phyloP scores from a whole-genome alignment of 2,329 filamentous ascomycete species.

The Aspergillus clavatus region DNA sequence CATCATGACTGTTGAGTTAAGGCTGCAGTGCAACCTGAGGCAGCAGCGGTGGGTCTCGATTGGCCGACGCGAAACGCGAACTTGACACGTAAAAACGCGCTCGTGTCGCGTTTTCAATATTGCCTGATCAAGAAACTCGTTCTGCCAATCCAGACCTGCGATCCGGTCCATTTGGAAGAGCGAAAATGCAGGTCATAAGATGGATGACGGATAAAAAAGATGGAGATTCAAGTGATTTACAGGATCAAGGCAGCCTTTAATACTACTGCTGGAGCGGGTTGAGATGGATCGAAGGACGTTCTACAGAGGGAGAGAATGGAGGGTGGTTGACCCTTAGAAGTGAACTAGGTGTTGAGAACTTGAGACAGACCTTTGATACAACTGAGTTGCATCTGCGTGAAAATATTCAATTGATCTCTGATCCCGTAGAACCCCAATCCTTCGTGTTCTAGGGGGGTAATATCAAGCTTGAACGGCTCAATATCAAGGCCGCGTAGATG shows the following conservation, averaged over 20 bases:
- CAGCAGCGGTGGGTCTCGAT: constrained; percentile 23
- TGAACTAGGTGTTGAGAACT: neutral
- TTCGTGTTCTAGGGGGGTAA: too few species aligned
- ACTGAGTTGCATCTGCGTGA: too few species aligned
- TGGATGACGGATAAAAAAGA: neutral
- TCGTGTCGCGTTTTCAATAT: constrained; percentile 6
- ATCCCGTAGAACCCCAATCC: too few species aligned
- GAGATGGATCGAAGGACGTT: constrained; percentile 1
- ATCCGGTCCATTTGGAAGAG: neutral
- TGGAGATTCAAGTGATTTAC: neutral
- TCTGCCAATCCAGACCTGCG: neutral
- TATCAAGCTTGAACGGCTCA: too few species aligned
- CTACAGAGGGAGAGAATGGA: constrained; percentile 6
- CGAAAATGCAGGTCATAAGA: neutral
- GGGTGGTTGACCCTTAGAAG: neutral
- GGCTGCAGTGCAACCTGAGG: neutral
- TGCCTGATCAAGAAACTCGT: constrained; percentile 7
- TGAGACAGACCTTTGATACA: neutral
- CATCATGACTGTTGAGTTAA: too few species aligned
- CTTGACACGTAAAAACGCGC: constrained; percentile 6
- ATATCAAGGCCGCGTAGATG: too few species aligned
- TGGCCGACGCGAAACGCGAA: constrained; percentile 6
- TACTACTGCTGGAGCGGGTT: constrained; percentile 3
- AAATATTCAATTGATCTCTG: too few species aligned
- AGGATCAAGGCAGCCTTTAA: constrained; percentile 3